Base-by-base conservation (phyloP, 495 filamentous ascomycete species). In the Hamigera avellanea region DNA sequence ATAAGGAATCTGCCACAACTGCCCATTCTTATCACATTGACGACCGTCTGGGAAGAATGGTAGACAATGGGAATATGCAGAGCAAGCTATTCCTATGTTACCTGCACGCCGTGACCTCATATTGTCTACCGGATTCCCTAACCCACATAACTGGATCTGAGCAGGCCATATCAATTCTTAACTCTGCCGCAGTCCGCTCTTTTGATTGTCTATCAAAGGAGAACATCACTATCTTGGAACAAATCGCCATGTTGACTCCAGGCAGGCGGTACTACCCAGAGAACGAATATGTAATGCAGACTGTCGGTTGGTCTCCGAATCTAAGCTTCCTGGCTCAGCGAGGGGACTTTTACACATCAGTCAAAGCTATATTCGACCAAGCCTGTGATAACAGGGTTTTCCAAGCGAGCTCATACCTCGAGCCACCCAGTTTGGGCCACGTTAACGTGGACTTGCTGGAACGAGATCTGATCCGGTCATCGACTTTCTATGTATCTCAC, bases 31-130 rank as follows among this genome's bases (percentile, higher is more conserved):
- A 69, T 38, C 35, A 49, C 0, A 42, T 80, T n/a, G 66, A 81
- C 40, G 21, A 33, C 0, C 46, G 56, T 21, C 59, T 80, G 3
- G 67, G 72, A 0, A 44, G 60, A 13, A 49, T 80, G 6, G 38
- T 55, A 0, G 67, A 73, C 26, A 67, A 68, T 42, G 68, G 69
- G 0, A 70, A 61, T 15, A 34, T 80, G 2, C 57, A 67, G 12
- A 73, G 69, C 56, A 72, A 65, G 43, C 50, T 82, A 0, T 64
- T 61, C 34, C 44, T 73, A 8, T 64, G 57, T 26, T 74, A 73
- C 35, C 57, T 83, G 1, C 76, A 83, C 42, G 77, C 76, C 0
- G n/a, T 76, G 0, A 83, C 78, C 0, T 71, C 75, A 1, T 67
- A 61, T 34, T 70, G 62, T 30, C 41, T 81, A 1, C 65, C 71